Evolutionary conservation across 2,329 filamentous ascomycete genomes (phyloP), one percentile per base, ranked within the genome.

Genomic region (Aspergillus floridensis): DNA sequence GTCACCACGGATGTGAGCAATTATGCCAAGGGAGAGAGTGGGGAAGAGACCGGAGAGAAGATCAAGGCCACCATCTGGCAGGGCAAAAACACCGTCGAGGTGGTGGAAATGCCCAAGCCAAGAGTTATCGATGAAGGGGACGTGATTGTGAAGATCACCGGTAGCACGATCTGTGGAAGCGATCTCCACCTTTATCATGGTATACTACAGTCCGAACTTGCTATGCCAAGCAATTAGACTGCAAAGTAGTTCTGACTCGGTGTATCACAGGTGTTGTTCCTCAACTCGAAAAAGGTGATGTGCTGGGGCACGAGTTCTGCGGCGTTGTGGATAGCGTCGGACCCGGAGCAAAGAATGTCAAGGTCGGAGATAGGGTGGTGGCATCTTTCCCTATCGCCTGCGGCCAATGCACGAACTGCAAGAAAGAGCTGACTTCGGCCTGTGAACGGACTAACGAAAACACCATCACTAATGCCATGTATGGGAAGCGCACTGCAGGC

Each of bases 31-130:
- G 80, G 88, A 59, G 74, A 79, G 21, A 80, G 80, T 70, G 84
- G 80, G 24, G 77, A 84, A 67, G 75, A 80, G 4, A 77, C 74
- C 3, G 75, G 74, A 32, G 83, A 87, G 67, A 88, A 76, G 16
- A 95, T 96, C 89, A 89, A 91, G 74, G 92, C 92, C 0, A 77
- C 96, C 14, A 84, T 84, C 2, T 96, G 92, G 92, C 86, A 89
- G 75, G 89, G 90, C 55, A 95, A 93, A 80, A 90, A 92, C 69
- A 85, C 80, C 31, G 90, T 96, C 50, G 77, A 89, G 70, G 80
- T 96, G 84, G 82, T 87, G 52, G 84, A 91, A 35, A 84, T 85
- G 5, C 84, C 88, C 0, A 88, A 87, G 66, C 91, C 92, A 2
- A 86, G 83, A 67, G 81, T 95, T 31, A 73, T 93, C 26, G 90